Base-by-base conservation (phyloP, 2,329 filamentous ascomycete species). In the Graphium sp. region DNA sequence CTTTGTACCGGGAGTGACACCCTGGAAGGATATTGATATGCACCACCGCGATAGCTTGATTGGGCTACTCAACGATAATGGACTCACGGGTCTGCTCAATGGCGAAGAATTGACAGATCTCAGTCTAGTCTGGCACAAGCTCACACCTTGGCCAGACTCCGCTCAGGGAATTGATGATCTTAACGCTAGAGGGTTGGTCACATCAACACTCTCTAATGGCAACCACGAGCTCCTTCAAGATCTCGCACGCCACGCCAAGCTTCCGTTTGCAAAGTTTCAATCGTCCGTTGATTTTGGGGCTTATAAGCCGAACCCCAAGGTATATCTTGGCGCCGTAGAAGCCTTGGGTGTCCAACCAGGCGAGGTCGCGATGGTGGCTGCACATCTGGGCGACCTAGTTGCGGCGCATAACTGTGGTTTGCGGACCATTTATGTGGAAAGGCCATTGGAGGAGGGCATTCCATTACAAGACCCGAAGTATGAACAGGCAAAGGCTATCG, bases 311-410 rank as follows among this genome's bases (percentile, higher is more conserved):
- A 61, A 67, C 34, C 64, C 67, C 6, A 55, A 48, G 29, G 72
- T 75, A 2, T 89, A 89, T 43, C 57, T 65, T 2, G 79, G 80
- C 4, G 79, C 75, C 1, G 76, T 60, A 3, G 48, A 56, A 32
- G 58, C 55, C 37, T 49, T 85, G 29, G 66, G 62, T 0, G 35
- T 73, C 23, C 39, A 62, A 34, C 64, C 73, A 0, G 45, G 46
- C 3, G 60, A 84, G 42, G 75, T 81, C 32, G 76, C 70, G 13
- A 71, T 89, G 67, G 77, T 89, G 13, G 81, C 82, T 11, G 73
- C 80, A 21, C 80, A 87, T 50, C 51, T 87, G 33, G 47, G 43
- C 5, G 81, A 87, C 48, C 50, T 89, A 31, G 54, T 66, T 34
- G 75, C 64, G 0, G 81, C 81, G 5, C 70, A 69, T 39, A 44